These are phyloP conservation scores for Suhomyces canberraensis DNA, from an alignment of 805 yeast species.

Conservation along the genomic window DNA sequence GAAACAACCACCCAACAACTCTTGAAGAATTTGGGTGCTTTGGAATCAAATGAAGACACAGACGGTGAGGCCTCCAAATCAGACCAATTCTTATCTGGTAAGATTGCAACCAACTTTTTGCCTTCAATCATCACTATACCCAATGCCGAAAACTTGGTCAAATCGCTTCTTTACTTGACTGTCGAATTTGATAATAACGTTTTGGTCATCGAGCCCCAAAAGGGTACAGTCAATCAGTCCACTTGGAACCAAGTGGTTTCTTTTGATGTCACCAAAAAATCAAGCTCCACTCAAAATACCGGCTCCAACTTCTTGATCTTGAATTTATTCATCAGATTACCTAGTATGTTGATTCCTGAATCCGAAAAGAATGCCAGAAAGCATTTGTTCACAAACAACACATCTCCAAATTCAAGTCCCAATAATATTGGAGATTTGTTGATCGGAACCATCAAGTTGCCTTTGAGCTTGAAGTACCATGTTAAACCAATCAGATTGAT, in stretches of 20 bases:
- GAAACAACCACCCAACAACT: conserved; percentile 21
- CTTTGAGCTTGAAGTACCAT: conserved; percentile 53
- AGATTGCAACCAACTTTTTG: conserved; percentile 35
- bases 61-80: background rate
- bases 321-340: conserved; percentile 77
- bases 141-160: conserved; percentile 48
- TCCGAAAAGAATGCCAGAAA: conserved; percentile 26
- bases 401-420: conserved; percentile 12
- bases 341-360: conserved; percentile 55
- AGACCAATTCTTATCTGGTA: conserved; percentile 26
- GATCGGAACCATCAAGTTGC: conserved; percentile 67
- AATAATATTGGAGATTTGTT: conserved; percentile 62
- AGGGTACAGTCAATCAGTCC: conserved; percentile 76
- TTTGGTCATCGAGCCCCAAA: conserved; percentile 79
- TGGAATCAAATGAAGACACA: conserved; percentile 7
- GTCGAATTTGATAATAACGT: conserved; percentile 95
- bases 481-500: conserved; percentile 52
- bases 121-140: conserved; percentile 58
- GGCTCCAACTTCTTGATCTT: conserved; percentile 59
- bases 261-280: conserved; percentile 68
- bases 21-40: conserved; percentile 11
- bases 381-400: conserved; percentile 29
- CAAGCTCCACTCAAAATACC: conserved; percentile 9
- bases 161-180: conserved; percentile 77
- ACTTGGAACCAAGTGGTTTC: conserved; percentile 86